Evolutionary conservation across 2,329 filamentous ascomycete genomes (phyloP).

Genomic region (Cadophora sp.): DNA sequence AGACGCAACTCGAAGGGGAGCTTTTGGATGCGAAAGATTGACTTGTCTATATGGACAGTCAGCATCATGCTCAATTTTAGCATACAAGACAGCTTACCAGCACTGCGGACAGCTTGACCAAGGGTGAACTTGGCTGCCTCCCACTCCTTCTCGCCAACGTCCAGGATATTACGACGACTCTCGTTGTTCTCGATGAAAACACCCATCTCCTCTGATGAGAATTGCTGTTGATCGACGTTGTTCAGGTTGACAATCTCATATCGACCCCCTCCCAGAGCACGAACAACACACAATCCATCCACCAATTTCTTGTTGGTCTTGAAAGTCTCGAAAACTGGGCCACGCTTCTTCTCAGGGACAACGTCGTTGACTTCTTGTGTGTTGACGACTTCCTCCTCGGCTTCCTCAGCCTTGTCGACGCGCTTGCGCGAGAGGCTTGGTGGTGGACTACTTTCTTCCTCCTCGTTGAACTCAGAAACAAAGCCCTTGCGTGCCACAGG

Average conservation of each 20-base stretch:
- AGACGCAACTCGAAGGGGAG: conserved; percentile 32
- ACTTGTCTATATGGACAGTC: conserved; percentile 16
- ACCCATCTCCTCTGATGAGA: conserved; percentile 31
- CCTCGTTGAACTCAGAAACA: conserved; percentile 12
- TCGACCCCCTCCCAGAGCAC: conserved; percentile 26
- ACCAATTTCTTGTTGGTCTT: conserved; percentile 24
- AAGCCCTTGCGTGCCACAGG: neutral
- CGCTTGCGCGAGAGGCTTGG: neutral
- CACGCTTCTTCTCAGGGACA: neutral
- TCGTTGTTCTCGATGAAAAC: conserved; percentile 20
- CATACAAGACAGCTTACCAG: conserved; percentile 21
- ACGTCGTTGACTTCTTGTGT: neutral
- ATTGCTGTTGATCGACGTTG: conserved; percentile 6
- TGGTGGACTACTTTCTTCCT: neutral
- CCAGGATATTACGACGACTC: conserved; percentile 17
- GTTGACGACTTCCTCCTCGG: conserved; percentile 6
- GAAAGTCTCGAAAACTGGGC: conserved; percentile 27
- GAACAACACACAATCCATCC: conserved; percentile 33
- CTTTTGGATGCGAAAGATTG: conserved; percentile 31
- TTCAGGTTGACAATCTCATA: conserved; percentile 33
- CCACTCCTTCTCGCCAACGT: conserved; percentile 24
- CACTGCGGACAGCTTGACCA: conserved; percentile 27
- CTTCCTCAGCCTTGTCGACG: neutral
- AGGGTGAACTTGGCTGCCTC: conserved; percentile 21
- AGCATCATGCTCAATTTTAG: neutral